Percentiles rank a stretch among this genome's conserved stretches.
These are phyloP conservation scores for Pichia scutulata DNA, from an alignment of 805 yeast species.

Conservation along the genomic window DNA sequence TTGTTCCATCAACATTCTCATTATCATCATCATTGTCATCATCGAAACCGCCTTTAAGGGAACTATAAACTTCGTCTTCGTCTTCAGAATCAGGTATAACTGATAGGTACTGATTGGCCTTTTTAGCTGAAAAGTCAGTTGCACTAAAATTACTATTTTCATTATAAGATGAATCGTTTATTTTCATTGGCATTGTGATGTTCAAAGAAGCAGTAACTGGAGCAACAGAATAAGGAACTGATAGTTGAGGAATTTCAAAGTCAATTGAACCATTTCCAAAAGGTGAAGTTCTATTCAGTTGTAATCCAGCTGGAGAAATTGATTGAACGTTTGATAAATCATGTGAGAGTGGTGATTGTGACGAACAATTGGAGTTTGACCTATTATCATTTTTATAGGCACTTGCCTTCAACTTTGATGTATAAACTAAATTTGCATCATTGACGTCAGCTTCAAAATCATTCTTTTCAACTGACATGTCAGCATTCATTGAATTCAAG, in stretches of 20 bases:
- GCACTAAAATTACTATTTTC: neutral
- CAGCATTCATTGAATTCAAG: neutral
- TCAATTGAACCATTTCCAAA: conserved; percentile 27
- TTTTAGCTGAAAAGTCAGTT: conserved; percentile 5
- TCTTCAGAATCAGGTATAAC: conserved; percentile 24
- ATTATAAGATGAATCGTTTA: neutral
- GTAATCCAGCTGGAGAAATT: conserved; percentile 24
- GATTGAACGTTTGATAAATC: conserved; percentile 13
- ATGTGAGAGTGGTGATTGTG: neutral
- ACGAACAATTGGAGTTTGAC: conserved; percentile 9
- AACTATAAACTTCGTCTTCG: conserved; percentile 40
- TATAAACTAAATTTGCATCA: conserved; percentile 1
- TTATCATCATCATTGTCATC: conserved; percentile 35
- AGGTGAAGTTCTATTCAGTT: conserved; percentile 21
- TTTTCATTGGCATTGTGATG: conserved; percentile 7
- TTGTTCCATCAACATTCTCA: conserved; percentile 31
- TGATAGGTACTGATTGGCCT: conserved; percentile 7
- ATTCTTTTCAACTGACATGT: conserved; percentile 1
- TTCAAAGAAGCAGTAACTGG: conserved; percentile 66
- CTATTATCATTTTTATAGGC: conserved; percentile 2
- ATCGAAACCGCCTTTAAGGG: conserved; percentile 20
- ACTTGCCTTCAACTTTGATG: neutral
- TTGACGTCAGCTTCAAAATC: conserved; percentile 2
- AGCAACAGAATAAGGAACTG: conserved; percentile 67
- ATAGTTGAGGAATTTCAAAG: conserved; percentile 29